These are phyloP conservation scores for Mycena galopus DNA, from an alignment of 768 basidiomycete genomes.

Conservation along the genomic window DNA sequence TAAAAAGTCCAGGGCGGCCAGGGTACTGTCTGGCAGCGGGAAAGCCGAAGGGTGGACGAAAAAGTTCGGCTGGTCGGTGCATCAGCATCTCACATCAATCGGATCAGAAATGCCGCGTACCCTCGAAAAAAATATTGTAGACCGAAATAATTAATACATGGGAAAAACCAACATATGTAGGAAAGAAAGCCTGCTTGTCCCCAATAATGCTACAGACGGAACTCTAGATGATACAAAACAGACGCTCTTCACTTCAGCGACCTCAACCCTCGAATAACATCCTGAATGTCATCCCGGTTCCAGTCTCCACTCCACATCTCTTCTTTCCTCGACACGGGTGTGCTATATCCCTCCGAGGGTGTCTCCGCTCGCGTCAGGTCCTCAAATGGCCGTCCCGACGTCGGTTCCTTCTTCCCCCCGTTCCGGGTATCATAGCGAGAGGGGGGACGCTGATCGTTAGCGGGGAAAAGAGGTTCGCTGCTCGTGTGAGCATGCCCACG, in stretches of 20 bases:
- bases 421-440: constrained; percentile 22
- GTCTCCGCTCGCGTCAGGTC: not conserved
- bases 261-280: constrained; percentile 32
- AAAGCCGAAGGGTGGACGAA: not conserved
- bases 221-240: constrained; percentile 10
- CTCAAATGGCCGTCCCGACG: constrained; percentile 28
- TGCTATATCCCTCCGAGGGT: not conserved
- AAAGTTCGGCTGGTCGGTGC: too few species aligned
- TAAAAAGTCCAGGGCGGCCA: constrained; percentile 8
- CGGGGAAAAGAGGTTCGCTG: constrained; percentile 21
- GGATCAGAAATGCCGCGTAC: too few species aligned
- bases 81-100: too few species aligned
- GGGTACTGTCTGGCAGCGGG: not conserved
- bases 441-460: not conserved
- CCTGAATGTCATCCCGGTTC: constrained; percentile 36
- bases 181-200: constrained; percentile 17
- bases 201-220: constrained; percentile 13
- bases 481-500: constrained; percentile 27
- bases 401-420: constrained; percentile 8
- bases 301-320: constrained; percentile 32
- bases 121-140: too few species aligned
- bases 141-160: constrained; percentile 9
- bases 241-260: constrained; percentile 24
- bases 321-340: constrained; percentile 30
- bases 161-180: not conserved